A percentile compares a stretch with the other conserved stretches of the same genome.
phyloP scores from a whole-genome alignment of 192 early-diverging fungal genomes.

The Spizellomyces punctatus region DNA sequence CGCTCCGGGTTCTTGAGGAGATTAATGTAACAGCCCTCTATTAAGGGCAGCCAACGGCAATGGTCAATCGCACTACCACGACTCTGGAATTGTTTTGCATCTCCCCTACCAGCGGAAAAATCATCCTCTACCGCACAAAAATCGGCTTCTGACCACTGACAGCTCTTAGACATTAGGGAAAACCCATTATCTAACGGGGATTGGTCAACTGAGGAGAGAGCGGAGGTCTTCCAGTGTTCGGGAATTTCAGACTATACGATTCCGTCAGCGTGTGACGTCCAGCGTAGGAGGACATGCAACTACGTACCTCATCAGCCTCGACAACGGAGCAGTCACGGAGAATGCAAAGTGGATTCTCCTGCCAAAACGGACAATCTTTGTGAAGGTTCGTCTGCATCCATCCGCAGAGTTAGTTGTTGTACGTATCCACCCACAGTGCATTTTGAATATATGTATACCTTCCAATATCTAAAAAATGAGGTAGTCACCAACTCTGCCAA shows the following conservation, averaged over 20 bases:
- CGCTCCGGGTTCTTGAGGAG: constrained; percentile 92
- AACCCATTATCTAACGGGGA: constrained; percentile 55
- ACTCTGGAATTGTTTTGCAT: background rate
- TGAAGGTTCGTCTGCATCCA: constrained; percentile 74
- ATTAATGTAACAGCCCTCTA: constrained; percentile 70
- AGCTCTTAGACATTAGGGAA: constrained; percentile 41
- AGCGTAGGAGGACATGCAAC: background rate
- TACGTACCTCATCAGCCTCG: constrained; percentile 71
- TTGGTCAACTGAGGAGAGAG: constrained; percentile 71
- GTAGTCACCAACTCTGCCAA: constrained; percentile 80
- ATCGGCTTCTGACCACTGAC: constrained; percentile 60
- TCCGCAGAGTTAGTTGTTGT: too few species aligned
- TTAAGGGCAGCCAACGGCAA: background rate
- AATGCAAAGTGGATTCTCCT: constrained; percentile 78
- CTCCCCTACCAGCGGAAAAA: constrained; percentile 14
- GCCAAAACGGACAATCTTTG: constrained; percentile 90
- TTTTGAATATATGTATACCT: constrained; percentile 45
- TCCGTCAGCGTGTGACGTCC: background rate
- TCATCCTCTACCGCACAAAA: constrained; percentile 91
- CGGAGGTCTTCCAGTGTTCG: constrained; percentile 48
- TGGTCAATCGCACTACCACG: too few species aligned
- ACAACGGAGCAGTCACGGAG: constrained; percentile 83
- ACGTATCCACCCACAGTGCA: background rate
- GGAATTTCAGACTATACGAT: constrained; percentile 49
- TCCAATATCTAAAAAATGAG: constrained; percentile 90